These are phyloP conservation scores for Bromus sterilis DNA, from an alignment of 176 grass and related monocot genomes.

Conservation along the genomic window DNA sequence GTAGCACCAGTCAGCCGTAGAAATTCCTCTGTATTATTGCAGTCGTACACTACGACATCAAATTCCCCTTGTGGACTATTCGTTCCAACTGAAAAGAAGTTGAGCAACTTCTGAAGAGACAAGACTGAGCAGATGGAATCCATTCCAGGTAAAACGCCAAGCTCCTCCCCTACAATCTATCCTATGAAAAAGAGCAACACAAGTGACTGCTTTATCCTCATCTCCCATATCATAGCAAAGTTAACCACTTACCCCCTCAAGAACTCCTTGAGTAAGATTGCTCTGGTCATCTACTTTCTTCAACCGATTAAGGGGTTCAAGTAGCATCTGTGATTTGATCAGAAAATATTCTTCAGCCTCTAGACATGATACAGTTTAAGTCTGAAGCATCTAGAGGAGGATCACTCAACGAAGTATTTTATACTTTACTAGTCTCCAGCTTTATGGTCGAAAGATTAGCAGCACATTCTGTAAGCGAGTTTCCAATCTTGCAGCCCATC, in stretches of 20 bases:
- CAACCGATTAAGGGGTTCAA: slow-evolving; percentile 73
- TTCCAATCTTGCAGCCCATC: slow-evolving; percentile 67
- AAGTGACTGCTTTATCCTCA: slow-evolving; percentile 22
- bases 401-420: slow-evolving; percentile 9
- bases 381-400: not conserved
- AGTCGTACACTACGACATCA: slow-evolving; percentile 84
- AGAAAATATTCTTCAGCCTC: not conserved
- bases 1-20: slow-evolving; percentile 64
- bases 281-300: slow-evolving; percentile 75
- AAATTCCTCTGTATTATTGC: slow-evolving; percentile 69
- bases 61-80: slow-evolving; percentile 42
- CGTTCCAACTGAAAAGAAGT: slow-evolving; percentile 58
- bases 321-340: slow-evolving; percentile 51
- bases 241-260: slow-evolving; percentile 63
- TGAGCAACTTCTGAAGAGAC: slow-evolving; percentile 67
- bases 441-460: slow-evolving; percentile 60
- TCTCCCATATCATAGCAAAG: not conserved
- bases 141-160: slow-evolving; percentile 89
- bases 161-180: slow-evolving; percentile 92
- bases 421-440: slow-evolving; percentile 91
- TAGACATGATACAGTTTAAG: not conserved
- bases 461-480: slow-evolving; percentile 34
- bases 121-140: slow-evolving; percentile 64
- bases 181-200: slow-evolving; percentile 36
- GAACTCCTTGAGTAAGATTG: slow-evolving; percentile 88